A percentile compares a stretch with the other conserved stretches of the same genome.
Evolutionary conservation across 176 grass and related monocot genomes (phyloP).

Genomic region (Calamus simplicifolius): DNA sequence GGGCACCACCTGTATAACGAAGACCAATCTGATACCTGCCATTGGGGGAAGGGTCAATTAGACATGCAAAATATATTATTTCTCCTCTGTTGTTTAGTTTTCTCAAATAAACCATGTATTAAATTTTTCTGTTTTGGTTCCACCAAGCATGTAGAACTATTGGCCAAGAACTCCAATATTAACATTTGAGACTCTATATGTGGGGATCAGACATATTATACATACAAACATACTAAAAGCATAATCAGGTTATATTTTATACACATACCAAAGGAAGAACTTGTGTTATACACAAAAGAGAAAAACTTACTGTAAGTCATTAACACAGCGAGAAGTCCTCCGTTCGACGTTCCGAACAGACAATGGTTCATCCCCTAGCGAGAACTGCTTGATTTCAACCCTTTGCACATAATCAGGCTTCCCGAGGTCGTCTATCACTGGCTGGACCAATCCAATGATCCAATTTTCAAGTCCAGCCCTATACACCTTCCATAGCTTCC

Average conservation of each 20-base stretch:
- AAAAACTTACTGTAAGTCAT: slow-evolving; percentile 78
- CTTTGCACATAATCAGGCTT: slow-evolving; percentile 90
- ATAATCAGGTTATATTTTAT: too few relatives aligned
- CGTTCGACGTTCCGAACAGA: slow-evolving; percentile 94
- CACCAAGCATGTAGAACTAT: too few relatives aligned
- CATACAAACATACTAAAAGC: too few relatives aligned
- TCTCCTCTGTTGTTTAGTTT: too few relatives aligned
- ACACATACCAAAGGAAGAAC: not conserved
- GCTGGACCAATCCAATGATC: slow-evolving; percentile 87
- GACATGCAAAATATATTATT: too few relatives aligned
- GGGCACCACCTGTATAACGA: slow-evolving; percentile 81
- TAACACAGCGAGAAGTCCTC: slow-evolving; percentile 59
- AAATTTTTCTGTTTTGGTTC: too few relatives aligned
- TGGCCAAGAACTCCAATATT: too few relatives aligned
- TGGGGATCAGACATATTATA: too few relatives aligned
- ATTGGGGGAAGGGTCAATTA: not conserved
- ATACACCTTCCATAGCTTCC: slow-evolving; percentile 96
- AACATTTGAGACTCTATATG: too few relatives aligned
- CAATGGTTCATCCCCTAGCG: slow-evolving; percentile 79
- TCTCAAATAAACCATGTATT: too few relatives aligned
- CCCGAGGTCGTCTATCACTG: slow-evolving; percentile 74
- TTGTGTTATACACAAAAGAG: not conserved
- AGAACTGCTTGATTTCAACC: slow-evolving; percentile 95
- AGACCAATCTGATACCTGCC: slow-evolving; percentile 95
- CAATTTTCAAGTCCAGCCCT: slow-evolving; percentile 80